A percentile compares a stretch with the other conserved stretches of the same genome.
Evolutionary conservation across 495 filamentous ascomycete species (phyloP).

Genomic region (Penicillium pancosmium): DNA sequence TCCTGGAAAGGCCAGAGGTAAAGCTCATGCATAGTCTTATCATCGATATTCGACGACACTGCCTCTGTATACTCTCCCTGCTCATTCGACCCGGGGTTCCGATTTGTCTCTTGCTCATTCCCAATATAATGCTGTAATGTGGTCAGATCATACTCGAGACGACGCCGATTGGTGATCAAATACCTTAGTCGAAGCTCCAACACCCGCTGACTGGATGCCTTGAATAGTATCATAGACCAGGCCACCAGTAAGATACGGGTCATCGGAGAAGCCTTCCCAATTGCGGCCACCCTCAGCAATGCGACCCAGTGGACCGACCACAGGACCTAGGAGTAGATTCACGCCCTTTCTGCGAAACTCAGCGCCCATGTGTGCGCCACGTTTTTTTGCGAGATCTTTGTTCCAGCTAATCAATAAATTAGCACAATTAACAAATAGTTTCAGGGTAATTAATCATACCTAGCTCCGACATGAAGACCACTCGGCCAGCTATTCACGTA

Average conservation of each 20-base stretch:
- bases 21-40: constrained; percentile 71
- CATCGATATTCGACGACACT: constrained; percentile 64
- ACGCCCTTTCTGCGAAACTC: constrained; percentile 61
- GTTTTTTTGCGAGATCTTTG: constrained; percentile 44
- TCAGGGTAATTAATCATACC: constrained; percentile 14
- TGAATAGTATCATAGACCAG: constrained; percentile 60
- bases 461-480: constrained; percentile 58
- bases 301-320: constrained; percentile 74
- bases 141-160: constrained; percentile 36
- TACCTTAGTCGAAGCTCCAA: constrained; percentile 73
- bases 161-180: not conserved
- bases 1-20: constrained; percentile 69
- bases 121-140: constrained; percentile 68
- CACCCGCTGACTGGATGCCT: constrained; percentile 69
- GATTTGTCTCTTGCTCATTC: constrained; percentile 86
- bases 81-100: constrained; percentile 34
- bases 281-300: constrained; percentile 79
- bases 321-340: constrained; percentile 60
- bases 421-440: not conserved
- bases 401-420: constrained; percentile 14
- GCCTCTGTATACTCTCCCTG: constrained; percentile 47
- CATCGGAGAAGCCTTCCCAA: constrained; percentile 80
- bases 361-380: constrained; percentile 55
- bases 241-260: constrained; percentile 69
- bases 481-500: constrained; percentile 59